These are phyloP conservation scores for Liriodendron chinense DNA, from an alignment of 164 flowering plant species.

Conservation along the genomic window DNA sequence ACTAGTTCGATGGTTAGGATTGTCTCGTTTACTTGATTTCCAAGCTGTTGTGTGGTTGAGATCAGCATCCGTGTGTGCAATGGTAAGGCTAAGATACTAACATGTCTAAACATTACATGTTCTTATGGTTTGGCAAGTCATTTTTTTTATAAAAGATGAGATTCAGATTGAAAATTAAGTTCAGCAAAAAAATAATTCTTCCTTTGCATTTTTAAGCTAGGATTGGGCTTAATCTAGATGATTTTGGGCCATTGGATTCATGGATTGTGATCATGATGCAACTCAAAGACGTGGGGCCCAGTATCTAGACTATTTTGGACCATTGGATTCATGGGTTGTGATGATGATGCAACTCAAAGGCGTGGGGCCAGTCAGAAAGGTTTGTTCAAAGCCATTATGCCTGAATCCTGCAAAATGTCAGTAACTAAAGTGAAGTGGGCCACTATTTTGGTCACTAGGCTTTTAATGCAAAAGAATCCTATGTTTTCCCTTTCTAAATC, in stretches of 20 bases:
- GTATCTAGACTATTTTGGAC: too few relatives aligned
- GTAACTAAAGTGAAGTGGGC: neutral
- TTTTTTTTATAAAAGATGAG: too few relatives aligned
- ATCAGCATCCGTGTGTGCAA: too few relatives aligned
- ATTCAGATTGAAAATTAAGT: too few relatives aligned
- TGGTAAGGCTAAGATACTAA: too few relatives aligned
- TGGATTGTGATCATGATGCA: conserved; percentile 3
- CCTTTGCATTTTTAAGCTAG: neutral
- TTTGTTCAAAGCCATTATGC: conserved; percentile 1
- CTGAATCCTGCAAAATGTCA: neutral
- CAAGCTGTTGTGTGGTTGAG: too few relatives aligned
- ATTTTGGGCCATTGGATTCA: conserved; percentile 2
- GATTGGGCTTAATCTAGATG: neutral
- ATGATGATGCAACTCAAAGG: conserved; percentile 1
- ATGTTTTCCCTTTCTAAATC: neutral
- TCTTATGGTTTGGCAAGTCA: neutral
- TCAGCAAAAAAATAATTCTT: neutral
- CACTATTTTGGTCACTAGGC: neutral
- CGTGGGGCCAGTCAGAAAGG: conserved; percentile 9
- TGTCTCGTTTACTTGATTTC: too few relatives aligned
- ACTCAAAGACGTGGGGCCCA: conserved; percentile 6
- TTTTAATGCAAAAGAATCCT: conserved; percentile 4
- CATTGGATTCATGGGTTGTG: conserved; percentile 4
- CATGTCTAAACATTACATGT: neutral
- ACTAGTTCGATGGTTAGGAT: too few relatives aligned